These are phyloP conservation scores for Picea abies DNA, from an alignment of 83 land plant species.

Conservation along the genomic window DNA sequence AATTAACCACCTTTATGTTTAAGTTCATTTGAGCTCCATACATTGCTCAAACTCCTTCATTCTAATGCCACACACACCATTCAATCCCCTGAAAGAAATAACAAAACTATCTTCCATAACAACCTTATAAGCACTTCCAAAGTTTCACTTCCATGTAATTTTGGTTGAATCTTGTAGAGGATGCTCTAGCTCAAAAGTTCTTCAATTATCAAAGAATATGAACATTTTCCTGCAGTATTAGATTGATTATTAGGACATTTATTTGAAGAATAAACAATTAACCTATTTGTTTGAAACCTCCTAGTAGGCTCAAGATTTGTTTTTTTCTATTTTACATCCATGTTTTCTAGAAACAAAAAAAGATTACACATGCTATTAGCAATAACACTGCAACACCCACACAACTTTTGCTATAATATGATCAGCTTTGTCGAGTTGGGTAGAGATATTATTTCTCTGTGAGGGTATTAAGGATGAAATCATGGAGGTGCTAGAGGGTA, in stretches of 20 bases:
- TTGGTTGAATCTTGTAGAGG: constrained; percentile 84
- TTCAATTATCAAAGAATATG: constrained; percentile 59
- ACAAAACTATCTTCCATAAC: constrained; percentile 71
- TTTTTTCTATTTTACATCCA: not conserved
- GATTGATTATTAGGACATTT: too few relatives aligned
- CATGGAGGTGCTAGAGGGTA: too few relatives aligned
- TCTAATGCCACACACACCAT: constrained; percentile 69
- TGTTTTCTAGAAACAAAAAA: constrained; percentile 31
- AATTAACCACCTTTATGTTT: constrained; percentile 65
- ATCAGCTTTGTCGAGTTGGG: constrained; percentile 1
- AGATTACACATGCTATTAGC: constrained; percentile 20
- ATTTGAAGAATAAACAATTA: too few relatives aligned
- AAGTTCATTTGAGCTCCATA: constrained; percentile 81
- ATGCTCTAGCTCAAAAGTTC: constrained; percentile 77
- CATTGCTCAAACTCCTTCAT: constrained; percentile 77
- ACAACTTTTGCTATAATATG: constrained; percentile 6
- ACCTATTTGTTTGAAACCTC: constrained; percentile 11
- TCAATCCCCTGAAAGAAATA: constrained; percentile 81
- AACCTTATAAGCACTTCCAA: constrained; percentile 86
- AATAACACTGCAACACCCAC: constrained; percentile 32
- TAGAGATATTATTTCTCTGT: not conserved
- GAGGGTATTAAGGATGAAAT: constrained; percentile 5
- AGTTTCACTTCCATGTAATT: constrained; percentile 86
- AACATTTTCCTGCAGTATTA: constrained; percentile 58
- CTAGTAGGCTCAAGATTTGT: not conserved